Percentiles rank a stretch among this genome's conserved stretches.
These are phyloP conservation scores for Xylaria sp. DNA, from an alignment of 2,329 filamentous ascomycete species.

Conservation along the genomic window DNA sequence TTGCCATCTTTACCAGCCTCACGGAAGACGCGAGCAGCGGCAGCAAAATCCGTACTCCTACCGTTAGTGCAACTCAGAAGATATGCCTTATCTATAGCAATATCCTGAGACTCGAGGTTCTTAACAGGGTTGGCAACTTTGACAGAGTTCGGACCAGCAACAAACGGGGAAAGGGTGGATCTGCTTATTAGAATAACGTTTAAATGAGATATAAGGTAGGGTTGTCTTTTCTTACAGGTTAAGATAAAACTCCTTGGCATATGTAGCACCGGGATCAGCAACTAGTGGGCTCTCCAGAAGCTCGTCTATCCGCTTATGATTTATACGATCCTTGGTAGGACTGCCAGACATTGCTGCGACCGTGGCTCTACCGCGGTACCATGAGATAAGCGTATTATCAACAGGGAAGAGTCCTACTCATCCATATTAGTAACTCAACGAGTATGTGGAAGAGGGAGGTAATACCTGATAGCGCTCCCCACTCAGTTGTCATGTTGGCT, in stretches of 20 bases:
- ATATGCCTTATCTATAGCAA: slow-evolving; percentile 85
- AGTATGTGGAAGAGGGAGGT: too few species aligned
- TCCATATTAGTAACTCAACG: too few species aligned
- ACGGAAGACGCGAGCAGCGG: background rate
- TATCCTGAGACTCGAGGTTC: slow-evolving; percentile 77
- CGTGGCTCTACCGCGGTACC: too few species aligned
- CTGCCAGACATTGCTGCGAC: too few species aligned
- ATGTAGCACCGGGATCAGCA: too few species aligned
- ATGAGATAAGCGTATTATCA: slow-evolving; percentile 76
- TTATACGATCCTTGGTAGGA: too few species aligned
- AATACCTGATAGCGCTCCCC: slow-evolving; percentile 47
- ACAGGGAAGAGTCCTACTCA: slow-evolving; percentile 71
- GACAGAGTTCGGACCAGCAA: slow-evolving; percentile 90
- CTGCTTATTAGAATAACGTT: too few species aligned
- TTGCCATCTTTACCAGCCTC: background rate
- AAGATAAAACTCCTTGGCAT: slow-evolving; percentile 65
- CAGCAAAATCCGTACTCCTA: background rate
- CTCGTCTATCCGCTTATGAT: too few species aligned
- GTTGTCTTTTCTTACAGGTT: slow-evolving; percentile 54
- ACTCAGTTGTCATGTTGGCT: slow-evolving; percentile 12
- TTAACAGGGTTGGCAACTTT: slow-evolving; percentile 83
- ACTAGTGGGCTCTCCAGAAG: too few species aligned
- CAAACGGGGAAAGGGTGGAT: slow-evolving; percentile 82
- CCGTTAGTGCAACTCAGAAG: slow-evolving; percentile 52
- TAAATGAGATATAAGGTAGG: too few species aligned